Percentiles rank a stretch among this genome's conserved stretches.
Evolutionary conservation across 768 basidiomycete genomes (phyloP).

Genomic region (Leccinum boreale): DNA sequence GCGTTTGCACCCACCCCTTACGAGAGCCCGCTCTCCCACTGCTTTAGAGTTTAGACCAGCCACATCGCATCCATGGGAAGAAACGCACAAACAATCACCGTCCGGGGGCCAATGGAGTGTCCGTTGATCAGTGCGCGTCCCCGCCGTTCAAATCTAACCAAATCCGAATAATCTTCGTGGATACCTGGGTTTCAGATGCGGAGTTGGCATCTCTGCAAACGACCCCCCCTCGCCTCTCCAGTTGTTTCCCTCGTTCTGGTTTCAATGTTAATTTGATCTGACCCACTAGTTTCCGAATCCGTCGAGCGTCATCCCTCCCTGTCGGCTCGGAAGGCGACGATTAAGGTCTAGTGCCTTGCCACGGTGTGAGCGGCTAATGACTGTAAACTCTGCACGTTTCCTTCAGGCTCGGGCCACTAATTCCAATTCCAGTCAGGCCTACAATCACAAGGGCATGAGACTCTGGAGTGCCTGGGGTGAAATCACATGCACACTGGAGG

Average conservation of each 20-base stretch:
- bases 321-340: background rate
- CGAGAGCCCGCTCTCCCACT: slow-evolving; percentile 19
- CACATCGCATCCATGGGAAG: slow-evolving; percentile 17
- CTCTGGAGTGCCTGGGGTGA: slow-evolving; percentile 1
- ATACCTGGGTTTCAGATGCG: background rate
- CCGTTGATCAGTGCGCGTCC: background rate
- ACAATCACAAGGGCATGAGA: background rate
- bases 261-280: background rate
- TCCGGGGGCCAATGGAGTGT: background rate
- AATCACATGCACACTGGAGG: slow-evolving; percentile 2
- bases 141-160: slow-evolving; percentile 20
- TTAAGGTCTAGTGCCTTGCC: background rate
- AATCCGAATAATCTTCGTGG: slow-evolving; percentile 9
- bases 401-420: background rate
- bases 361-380: background rate
- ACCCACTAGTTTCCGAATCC: background rate
- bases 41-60: slow-evolving; percentile 12
- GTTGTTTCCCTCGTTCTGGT: background rate
- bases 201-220: slow-evolving; percentile 4
- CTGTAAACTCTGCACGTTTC: background rate
- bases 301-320: background rate
- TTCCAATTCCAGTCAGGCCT: background rate
- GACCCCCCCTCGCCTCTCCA: background rate
- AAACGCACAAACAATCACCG: slow-evolving; percentile 2
- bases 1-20: slow-evolving; percentile 11